A percentile compares a stretch with the other conserved stretches of the same genome.
Conservation (phyloP, 2,329 filamentous ascomycete genomes). For the Periconia digitata region DNA sequence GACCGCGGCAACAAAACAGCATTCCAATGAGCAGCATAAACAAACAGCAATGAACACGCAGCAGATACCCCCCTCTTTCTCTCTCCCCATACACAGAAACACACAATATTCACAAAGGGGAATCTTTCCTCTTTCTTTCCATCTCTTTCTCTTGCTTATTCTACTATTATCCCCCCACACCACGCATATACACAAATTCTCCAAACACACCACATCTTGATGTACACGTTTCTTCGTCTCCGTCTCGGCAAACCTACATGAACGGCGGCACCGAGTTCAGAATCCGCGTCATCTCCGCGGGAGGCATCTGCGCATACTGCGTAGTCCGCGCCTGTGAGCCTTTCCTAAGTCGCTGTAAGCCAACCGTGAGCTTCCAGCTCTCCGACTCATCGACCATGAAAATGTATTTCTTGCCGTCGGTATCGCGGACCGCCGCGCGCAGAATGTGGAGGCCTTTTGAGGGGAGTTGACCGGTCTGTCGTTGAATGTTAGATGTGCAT, state of each 20-base stretch:
- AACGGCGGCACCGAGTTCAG: slow-evolving; percentile 34
- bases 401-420: slow-evolving; percentile 63
- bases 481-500: slow-evolving; percentile 11
- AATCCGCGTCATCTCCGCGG: slow-evolving; percentile 44
- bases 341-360: slow-evolving; percentile 57
- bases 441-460: slow-evolving; percentile 55
- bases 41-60: no score
- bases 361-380: slow-evolving; percentile 64
- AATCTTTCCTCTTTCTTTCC: no score
- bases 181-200: background rate
- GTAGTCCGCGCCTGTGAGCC: slow-evolving; percentile 59
- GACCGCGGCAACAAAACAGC: no score
- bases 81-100: no score
- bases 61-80: no score
- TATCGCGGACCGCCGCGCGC: slow-evolving; percentile 60
- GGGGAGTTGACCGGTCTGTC: slow-evolving; percentile 47
- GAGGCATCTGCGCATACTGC: slow-evolving; percentile 55
- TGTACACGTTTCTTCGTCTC: background rate
- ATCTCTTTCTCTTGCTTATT: no score
- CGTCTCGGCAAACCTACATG: background rate
- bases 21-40: no score
- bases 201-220: background rate
- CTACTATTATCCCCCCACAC: no score
- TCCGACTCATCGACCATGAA: slow-evolving; percentile 62
- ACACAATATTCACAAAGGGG: no score